phyloP scores from a whole-genome alignment of 768 basidiomycete species.

The Boletus subparvulus region DNA sequence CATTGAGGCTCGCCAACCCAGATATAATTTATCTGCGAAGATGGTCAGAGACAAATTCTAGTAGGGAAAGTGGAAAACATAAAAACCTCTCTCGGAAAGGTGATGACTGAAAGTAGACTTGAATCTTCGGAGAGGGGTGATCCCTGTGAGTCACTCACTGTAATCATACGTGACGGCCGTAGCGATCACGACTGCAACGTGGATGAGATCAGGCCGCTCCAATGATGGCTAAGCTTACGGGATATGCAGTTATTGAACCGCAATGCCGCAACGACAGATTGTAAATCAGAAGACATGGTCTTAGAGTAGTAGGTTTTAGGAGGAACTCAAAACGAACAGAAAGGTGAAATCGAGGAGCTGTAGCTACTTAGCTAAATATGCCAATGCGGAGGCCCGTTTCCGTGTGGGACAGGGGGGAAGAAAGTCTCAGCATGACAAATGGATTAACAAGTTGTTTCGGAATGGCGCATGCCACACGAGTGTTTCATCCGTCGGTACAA shows the following conservation, averaged over 20 bases:
- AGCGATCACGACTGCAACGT: slow-evolving; percentile 8
- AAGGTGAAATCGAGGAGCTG: neutral
- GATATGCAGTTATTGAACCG: slow-evolving; percentile 8
- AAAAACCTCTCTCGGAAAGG: slow-evolving; percentile 18
- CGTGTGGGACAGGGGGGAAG: too few species aligned
- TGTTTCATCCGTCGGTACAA: too few species aligned
- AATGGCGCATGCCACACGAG: too few species aligned
- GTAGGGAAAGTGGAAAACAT: neutral
- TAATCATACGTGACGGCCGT: slow-evolving; percentile 21
- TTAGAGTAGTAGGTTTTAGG: too few species aligned
- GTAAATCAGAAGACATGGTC: slow-evolving; percentile 13
- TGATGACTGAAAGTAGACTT: slow-evolving; percentile 9
- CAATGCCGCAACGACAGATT: slow-evolving; percentile 3
- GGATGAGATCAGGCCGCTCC: neutral
- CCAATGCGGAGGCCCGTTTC: neutral
- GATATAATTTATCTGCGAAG: slow-evolving; percentile 10
- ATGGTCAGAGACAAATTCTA: neutral
- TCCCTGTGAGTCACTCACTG: slow-evolving; percentile 6
- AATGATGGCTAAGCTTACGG: slow-evolving; percentile 1
- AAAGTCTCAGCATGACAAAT: too few species aligned
- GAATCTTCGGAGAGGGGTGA: neutral
- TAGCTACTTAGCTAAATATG: neutral
- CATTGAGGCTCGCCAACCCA: slow-evolving; percentile 14
- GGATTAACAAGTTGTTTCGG: too few species aligned
- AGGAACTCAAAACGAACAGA: too few species aligned